Evolutionary conservation across 176 grass and related monocot genomes (phyloP), one percentile per base, ranked within the genome.

Genomic region (Triticum monococcum): DNA sequence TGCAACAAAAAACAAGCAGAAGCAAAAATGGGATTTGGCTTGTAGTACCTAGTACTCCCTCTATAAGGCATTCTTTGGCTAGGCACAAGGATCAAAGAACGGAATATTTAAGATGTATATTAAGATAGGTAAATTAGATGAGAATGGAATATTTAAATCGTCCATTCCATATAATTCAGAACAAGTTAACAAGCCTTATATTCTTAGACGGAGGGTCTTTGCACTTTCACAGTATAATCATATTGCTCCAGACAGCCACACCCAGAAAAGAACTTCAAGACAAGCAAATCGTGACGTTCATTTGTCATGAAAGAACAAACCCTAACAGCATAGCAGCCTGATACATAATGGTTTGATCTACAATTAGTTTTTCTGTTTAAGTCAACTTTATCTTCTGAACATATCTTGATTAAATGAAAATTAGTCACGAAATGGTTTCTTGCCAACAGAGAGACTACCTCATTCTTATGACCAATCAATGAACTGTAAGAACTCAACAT

Each of bases 1-100:
- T 50, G 72, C 35, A 72, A 26, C 2, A 33, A 81, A 26, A 73
- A 73, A 12, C 5, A 64, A 72, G 30, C 74, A 84, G 30, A 88
- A 61, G 0, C 14, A 77, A 78, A 72, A 37, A 1, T 48, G 63
- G 14, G 5, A 12, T 43, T 68, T 35, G 4, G 40, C 31, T 24
- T 3, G 48, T 48, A 20, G 10, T 79, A 61, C 9, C 32, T n/a
- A 25, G n/a, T 68, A 68, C 64, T 68, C 28, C 70, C 38, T 73
- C 22, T 22, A 2, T 41, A 45, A 72, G 36, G 4, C 69, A 9
- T 23, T 24, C 69, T 72, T 72, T 73, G 38, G 16, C 71, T 73
- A 73, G 5, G n/a, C 71, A 73, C 71, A 46, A n/a, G 50, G 50
- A 54, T 54, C 18, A 54, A 54, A 18, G 50, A 54, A 54, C 50